phyloP scores from a whole-genome alignment of 306 rosid genomes.

The Malus sylvestris region DNA sequence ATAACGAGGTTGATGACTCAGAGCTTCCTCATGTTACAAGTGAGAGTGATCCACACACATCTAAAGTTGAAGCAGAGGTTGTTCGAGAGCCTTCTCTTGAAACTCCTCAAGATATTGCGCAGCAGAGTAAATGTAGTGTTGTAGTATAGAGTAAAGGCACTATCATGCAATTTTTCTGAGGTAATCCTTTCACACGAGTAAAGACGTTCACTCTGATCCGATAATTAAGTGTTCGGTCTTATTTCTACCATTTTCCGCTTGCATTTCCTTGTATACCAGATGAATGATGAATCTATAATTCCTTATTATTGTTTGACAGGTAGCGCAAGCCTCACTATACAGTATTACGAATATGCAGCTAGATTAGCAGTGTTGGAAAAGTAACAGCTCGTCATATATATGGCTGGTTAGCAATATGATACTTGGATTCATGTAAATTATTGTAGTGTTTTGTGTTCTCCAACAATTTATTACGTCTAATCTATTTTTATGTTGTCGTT shows the following conservation, averaged over 20 bases:
- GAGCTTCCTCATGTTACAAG: constrained; percentile 31
- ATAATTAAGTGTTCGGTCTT: not conserved
- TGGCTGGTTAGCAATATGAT: not conserved
- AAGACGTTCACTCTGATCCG: not conserved
- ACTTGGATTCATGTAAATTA: not conserved
- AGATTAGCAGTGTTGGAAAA: not conserved
- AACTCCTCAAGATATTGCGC: constrained; percentile 51
- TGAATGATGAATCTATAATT: not conserved
- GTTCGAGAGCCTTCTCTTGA: constrained; percentile 53
- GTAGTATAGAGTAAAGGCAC: constrained; percentile 40
- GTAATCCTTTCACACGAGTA: constrained; percentile 2
- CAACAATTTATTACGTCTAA: too few relatives aligned
- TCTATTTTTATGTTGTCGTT: too few relatives aligned
- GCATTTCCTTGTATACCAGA: not conserved
- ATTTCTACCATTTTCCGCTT: not conserved
- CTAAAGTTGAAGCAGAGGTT: constrained; percentile 39
- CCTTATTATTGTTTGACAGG: not conserved
- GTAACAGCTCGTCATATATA: not conserved
- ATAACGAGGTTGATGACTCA: not conserved
- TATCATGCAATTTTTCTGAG: constrained; percentile 37
- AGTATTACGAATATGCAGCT: not conserved
- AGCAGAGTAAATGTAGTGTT: constrained; percentile 60
- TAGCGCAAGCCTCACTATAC: not conserved
- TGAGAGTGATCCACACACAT: constrained; percentile 33
- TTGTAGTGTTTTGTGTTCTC: not conserved